Conservation (phyloP, 1,284 basidiomycete genomes). For the Leccinum ponderosum region DNA sequence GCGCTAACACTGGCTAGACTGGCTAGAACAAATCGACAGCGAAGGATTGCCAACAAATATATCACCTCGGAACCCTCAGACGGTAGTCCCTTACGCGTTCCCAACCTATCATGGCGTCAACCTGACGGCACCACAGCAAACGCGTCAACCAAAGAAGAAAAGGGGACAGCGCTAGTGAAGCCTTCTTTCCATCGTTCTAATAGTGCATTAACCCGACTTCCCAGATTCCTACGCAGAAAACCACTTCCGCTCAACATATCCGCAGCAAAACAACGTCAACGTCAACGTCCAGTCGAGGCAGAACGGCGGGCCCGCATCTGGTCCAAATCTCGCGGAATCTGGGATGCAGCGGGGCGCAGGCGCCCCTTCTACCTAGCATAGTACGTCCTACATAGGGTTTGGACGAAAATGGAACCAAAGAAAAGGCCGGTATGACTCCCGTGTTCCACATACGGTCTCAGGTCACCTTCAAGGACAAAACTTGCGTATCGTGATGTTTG, state of each 20-base stretch:
- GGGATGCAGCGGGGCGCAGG: no score
- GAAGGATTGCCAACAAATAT: background rate
- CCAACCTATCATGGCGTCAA: background rate
- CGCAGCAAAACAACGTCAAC: no score
- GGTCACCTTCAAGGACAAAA: conserved; percentile 90
- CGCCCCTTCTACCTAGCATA: no score
- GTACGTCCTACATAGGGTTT: no score
- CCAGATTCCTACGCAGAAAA: no score
- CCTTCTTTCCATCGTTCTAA: background rate
- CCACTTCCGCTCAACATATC: no score
- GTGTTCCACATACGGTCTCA: conserved; percentile 89
- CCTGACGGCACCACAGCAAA: background rate
- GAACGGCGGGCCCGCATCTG: no score
- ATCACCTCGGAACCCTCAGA: background rate
- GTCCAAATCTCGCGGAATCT: no score
- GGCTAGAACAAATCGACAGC: background rate
- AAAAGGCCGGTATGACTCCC: conserved; percentile 74
- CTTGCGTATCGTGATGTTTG: conserved; percentile 78
- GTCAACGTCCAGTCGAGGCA: no score
- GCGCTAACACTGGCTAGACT: background rate
- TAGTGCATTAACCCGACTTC: no score
- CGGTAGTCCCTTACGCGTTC: background rate
- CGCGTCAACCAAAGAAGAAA: background rate
- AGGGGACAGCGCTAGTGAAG: background rate
- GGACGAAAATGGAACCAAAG: no score